phyloP scores from a whole-genome alignment of 768 basidiomycete genomes.

The Nidularia sp. region DNA sequence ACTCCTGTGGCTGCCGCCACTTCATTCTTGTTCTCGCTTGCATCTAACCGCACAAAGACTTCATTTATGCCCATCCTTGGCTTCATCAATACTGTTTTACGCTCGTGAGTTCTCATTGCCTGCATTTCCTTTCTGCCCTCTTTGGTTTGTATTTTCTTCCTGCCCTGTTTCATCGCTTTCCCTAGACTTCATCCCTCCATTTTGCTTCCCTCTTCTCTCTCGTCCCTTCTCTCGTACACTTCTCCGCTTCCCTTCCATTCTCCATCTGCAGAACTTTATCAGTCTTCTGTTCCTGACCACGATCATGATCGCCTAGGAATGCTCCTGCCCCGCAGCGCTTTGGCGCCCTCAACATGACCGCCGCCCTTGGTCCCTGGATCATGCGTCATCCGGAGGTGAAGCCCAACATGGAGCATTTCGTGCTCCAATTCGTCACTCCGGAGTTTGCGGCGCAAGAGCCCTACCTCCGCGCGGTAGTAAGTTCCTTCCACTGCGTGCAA shows the following conservation, averaged over 20 bases:
- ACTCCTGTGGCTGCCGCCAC: conserved; percentile 78
- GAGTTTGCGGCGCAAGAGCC: conserved; percentile 64
- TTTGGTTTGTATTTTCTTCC: neutral
- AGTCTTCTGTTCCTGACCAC: conserved; percentile 21
- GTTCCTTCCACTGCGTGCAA: conserved; percentile 18
- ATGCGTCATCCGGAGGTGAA: conserved; percentile 83
- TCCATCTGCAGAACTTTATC: neutral
- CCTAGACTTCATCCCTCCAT: conserved; percentile 41
- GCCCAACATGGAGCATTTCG: conserved; percentile 72
- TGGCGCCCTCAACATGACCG: conserved; percentile 82
- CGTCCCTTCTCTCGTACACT: conserved; percentile 50
- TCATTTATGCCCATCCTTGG: conserved; percentile 77
- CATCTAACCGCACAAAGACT: conserved; percentile 76
- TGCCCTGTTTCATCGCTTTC: conserved; percentile 19
- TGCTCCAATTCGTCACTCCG: conserved; percentile 69
- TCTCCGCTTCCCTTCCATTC: neutral
- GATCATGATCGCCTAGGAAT: conserved; percentile 46
- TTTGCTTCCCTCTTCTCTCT: neutral
- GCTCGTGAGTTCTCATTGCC: conserved; percentile 40
- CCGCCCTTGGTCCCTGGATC: conserved; percentile 72
- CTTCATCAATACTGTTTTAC: conserved; percentile 73
- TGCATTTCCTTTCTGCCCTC: neutral
- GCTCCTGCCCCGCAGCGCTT: conserved; percentile 65
- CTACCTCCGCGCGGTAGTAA: conserved; percentile 74
- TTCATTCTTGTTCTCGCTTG: conserved; percentile 74